These are phyloP conservation scores for Sphaerobolus stellatus DNA, from an alignment of 1,284 basidiomycete species.

Conservation along the genomic window DNA sequence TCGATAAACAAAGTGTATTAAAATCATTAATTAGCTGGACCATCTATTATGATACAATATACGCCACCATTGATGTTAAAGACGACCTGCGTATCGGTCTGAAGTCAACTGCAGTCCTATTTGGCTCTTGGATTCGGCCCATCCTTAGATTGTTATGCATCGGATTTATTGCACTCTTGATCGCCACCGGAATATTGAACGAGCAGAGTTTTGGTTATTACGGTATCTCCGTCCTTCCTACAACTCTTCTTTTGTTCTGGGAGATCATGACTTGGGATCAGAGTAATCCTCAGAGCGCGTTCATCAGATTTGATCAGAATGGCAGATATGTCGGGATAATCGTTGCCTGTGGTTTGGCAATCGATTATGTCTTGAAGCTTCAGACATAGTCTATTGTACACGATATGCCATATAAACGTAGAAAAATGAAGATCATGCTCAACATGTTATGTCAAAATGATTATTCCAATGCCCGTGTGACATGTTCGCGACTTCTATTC, in stretches of 20 bases:
- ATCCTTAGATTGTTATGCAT: slow-evolving; percentile 45
- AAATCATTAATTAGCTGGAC: background rate
- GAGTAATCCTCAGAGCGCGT: slow-evolving; percentile 54
- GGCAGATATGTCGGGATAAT: background rate
- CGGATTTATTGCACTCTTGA: slow-evolving; percentile 49
- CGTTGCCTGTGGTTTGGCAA: background rate
- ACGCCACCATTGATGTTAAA: background rate
- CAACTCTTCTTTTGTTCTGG: slow-evolving; percentile 51
- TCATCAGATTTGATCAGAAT: slow-evolving; percentile 34
- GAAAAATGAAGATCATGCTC: no score
- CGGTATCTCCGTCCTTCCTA: slow-evolving; percentile 52
- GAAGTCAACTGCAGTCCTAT: background rate
- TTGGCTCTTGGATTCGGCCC: background rate
- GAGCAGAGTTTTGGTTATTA: slow-evolving; percentile 53
- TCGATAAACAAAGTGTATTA: background rate
- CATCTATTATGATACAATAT: background rate
- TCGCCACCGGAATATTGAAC: slow-evolving; percentile 48
- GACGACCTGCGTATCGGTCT: background rate
- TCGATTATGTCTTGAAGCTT: no score
- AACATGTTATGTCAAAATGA: no score
- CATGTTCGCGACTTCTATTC: no score
- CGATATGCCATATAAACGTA: no score
- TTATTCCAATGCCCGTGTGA: no score
- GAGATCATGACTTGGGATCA: slow-evolving; percentile 57
- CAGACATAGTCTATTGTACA: no score